Base-by-base conservation (phyloP, 768 basidiomycete species). In the Paxillus involutus region DNA sequence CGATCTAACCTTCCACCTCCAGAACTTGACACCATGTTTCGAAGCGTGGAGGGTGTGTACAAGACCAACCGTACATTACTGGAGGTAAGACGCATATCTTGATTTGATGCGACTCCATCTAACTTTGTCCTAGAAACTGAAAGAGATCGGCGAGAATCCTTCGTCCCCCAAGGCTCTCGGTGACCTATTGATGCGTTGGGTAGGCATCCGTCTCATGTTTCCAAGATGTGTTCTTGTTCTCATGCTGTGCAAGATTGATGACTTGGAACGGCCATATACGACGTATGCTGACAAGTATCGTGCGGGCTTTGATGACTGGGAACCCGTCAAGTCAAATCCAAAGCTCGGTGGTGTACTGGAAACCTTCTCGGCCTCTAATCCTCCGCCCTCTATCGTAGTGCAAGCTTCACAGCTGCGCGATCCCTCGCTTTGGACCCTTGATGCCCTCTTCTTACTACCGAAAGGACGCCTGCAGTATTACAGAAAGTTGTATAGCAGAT, bases 111-210 rank as follows among this genome's bases (percentile, higher is more conserved):
- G 30, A 14, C 40, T 26, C 41, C 50, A 24, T 44, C 58, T 58
- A 60, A 66, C 48, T 57, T 41, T 49, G 54, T 56, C 52, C 32
- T 70, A 97, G 95, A 91, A 90, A 84, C 77, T 98, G 51, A 94
- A 90, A 71, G 94, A 96, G 55, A 94, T 98, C 57, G 95, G 94
- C 17, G 83, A 89, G 16, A 91, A 88, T 71, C 95, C 96, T 2
- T 86, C 91, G 5, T 92, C 91, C 12, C 94, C 95, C 6, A 97
- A 94, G 66, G 93, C 89, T 12, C 78, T 99, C 29, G 95, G 97
- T 39, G 96, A 98, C 70, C 76, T 99, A 39, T 78, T 99, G 50
- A 97, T 98, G 89, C 86, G 89, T 74, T 98, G 96, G 97, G 96
- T 96, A 60, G 56, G 90, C 74, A 44, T 43, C 46, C 51, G 24